These are phyloP conservation scores for Debaryomycetaceae sp. DNA, from an alignment of 1,139 yeast species.

Conservation along the genomic window DNA sequence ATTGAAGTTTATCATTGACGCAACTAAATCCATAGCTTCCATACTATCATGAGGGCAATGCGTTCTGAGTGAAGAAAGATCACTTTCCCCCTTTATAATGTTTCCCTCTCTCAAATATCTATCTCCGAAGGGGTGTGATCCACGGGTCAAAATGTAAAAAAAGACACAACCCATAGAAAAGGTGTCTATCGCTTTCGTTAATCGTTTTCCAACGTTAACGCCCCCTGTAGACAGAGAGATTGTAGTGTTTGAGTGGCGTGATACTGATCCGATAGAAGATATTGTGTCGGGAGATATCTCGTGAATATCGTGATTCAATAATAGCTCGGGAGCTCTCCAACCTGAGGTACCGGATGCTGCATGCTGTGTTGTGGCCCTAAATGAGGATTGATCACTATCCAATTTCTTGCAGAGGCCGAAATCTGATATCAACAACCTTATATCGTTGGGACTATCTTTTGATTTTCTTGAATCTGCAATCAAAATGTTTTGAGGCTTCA, in stretches of 20 bases:
- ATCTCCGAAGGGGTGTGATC: slow-evolving; percentile 94
- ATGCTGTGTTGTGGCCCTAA: slow-evolving; percentile 85
- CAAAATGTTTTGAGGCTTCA: slow-evolving; percentile 92
- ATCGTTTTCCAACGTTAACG: slow-evolving; percentile 37
- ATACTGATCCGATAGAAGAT: slow-evolving; percentile 27
- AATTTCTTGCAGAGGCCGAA: slow-evolving; percentile 92
- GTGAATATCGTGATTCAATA: slow-evolving; percentile 43
- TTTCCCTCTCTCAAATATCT: slow-evolving; percentile 83
- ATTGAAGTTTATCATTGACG: slow-evolving; percentile 65
- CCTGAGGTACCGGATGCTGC: slow-evolving; percentile 95
- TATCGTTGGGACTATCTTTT: slow-evolving; percentile 10
- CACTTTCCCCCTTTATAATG: slow-evolving; percentile 70
- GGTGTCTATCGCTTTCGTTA: slow-evolving; percentile 89
- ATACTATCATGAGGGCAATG: slow-evolving; percentile 44
- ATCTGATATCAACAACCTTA: slow-evolving; percentile 82
- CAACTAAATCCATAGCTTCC: slow-evolving; percentile 72
- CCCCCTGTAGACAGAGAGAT: slow-evolving; percentile 15
- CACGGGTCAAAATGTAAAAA: slow-evolving; percentile 77
- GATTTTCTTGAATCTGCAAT: slow-evolving; percentile 59
- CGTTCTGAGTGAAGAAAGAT: slow-evolving; percentile 42
- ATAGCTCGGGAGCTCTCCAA: slow-evolving; percentile 95
- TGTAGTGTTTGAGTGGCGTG: slow-evolving; percentile 6
- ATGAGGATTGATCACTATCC: slow-evolving; percentile 90
- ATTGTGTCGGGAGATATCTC: slow-evolving; percentile 42
- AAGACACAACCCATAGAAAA: slow-evolving; percentile 95